Base-by-base conservation (phyloP, 441 rosid genomes). In the Populus hybrid region DNA sequence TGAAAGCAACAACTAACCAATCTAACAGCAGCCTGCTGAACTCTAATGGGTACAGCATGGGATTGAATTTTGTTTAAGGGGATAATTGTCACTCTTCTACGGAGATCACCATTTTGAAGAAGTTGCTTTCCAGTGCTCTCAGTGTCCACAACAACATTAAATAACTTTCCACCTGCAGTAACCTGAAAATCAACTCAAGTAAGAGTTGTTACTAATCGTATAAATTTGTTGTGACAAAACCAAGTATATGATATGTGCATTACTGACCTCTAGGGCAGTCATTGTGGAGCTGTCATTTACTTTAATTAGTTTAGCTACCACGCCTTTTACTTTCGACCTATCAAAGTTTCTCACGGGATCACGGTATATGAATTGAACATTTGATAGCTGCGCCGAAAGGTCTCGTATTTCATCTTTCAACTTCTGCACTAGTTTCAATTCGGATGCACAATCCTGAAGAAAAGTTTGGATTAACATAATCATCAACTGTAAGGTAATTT, bases 61-160 rank as follows among this genome's bases (percentile, higher is more conserved):
- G 90, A 79, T 28, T 93, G 98, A 78, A 96, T 94, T 92, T 94
- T 94, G 83, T 93, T 96, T 80, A 96, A 83, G 75, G 99, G 99
- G 71, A 96, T 94, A 81, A 94, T 93, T 80, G 99, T 96, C 63
- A 93, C 96, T 78, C 98, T 89, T 84, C 96, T 93, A 77, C 89
- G 91, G 70, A 94, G 98, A 77, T 91, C 92, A 72, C 99, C 98
- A 75, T 94, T 92, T 85, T 94, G 91, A 88, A 96, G 95, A 76
- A 96, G 93, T 83, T 90, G 96, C 73, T 96, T 96, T 72, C 98
- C 98, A n/a, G 98, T 96, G 80, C 84, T 90, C 87, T 96, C 98
- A 24, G 93, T 83, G 88, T 96, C 98, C 66, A 96, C 97, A 77
- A 94, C 95, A 78, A 94, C 96, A 89, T 94, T 89, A 83, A 79